phyloP scores from a whole-genome alignment of 179 eudicot genomes.

The Drosera spatulata region DNA sequence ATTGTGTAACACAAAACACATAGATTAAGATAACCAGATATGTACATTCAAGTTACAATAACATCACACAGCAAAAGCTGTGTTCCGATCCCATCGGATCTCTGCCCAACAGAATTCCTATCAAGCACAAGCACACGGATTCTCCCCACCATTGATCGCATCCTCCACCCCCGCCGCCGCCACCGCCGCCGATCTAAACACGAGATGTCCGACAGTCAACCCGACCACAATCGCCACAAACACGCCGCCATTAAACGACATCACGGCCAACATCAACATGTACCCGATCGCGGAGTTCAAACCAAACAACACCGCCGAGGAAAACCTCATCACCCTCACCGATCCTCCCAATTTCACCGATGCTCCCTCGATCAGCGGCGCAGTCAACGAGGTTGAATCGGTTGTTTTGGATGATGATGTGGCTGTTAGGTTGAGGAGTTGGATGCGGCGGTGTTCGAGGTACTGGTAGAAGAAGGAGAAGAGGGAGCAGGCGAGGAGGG shows the following conservation, averaged over 20 bases:
- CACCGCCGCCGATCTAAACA: conserved; percentile 23
- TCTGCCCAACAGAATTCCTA: no score
- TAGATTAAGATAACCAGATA: no score
- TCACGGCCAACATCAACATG: conserved; percentile 45
- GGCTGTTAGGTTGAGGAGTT: conserved; percentile 6
- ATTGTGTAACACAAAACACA: no score
- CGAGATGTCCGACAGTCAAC: conserved; percentile 28
- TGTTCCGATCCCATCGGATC: no score
- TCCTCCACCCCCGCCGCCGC: background rate
- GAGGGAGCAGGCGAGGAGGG: conserved; percentile 35
- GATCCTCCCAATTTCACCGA: background rate
- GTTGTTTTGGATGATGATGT: background rate
- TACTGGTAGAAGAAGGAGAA: conserved; percentile 45
- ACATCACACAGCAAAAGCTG: no score
- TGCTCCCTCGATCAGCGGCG: background rate
- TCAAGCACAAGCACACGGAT: conserved; percentile 55
- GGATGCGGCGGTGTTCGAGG: conserved; percentile 42
- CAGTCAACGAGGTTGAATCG: conserved; percentile 1
- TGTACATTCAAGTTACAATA: no score
- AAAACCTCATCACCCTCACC: conserved; percentile 1
- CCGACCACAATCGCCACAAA: conserved; percentile 40
- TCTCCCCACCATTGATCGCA: conserved; percentile 16
- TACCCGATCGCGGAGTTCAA: conserved; percentile 46
- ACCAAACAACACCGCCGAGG: conserved; percentile 31
- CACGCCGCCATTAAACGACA: conserved; percentile 63